These are phyloP conservation scores for Fusarium anthophilum DNA, from an alignment of 2,329 filamentous ascomycete genomes.

Conservation along the genomic window DNA sequence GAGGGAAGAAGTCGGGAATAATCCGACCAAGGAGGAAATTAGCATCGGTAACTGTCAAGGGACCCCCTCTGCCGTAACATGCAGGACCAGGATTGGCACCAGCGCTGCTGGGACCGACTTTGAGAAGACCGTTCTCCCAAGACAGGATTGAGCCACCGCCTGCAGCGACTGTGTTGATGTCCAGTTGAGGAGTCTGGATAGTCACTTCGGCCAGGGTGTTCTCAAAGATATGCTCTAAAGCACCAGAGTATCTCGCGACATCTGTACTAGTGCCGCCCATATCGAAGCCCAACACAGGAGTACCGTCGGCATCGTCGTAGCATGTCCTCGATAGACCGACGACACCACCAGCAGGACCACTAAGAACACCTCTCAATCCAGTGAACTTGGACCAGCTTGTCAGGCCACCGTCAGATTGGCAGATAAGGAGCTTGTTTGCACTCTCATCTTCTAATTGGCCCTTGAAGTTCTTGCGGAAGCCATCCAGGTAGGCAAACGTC, in stretches of 20 bases:
- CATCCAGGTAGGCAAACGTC: constrained; percentile 50
- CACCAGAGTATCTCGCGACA: constrained; percentile 73
- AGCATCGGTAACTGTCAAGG: constrained; percentile 77
- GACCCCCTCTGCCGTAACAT: constrained; percentile 76
- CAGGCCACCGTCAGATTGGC: constrained; percentile 42
- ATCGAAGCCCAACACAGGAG: constrained; percentile 42
- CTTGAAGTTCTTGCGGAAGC: constrained; percentile 43
- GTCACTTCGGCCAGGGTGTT: constrained; percentile 76
- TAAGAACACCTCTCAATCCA: constrained; percentile 39
- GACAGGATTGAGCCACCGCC: constrained; percentile 65
- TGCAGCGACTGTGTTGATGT: constrained; percentile 76
- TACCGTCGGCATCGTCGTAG: constrained; percentile 38
- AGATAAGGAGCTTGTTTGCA: constrained; percentile 45
- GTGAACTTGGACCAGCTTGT: constrained; percentile 43
- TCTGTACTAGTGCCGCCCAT: constrained; percentile 74
- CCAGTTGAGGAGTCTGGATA: constrained; percentile 76
- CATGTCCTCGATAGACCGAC: constrained; percentile 42
- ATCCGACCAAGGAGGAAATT: constrained; percentile 73
- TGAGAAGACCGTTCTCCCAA: constrained; percentile 75
- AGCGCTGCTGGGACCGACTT: constrained; percentile 77
- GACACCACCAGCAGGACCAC: constrained; percentile 44
- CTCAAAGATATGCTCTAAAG: constrained; percentile 77
- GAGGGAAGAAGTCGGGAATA: constrained; percentile 71
- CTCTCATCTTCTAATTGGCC: constrained; percentile 39
- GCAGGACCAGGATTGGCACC: constrained; percentile 77